A percentile compares a stretch with the other conserved stretches of the same genome.
These are phyloP conservation scores for Rhynchospora pubera DNA, from an alignment of 176 grass and related monocot genomes.

Conservation along the genomic window DNA sequence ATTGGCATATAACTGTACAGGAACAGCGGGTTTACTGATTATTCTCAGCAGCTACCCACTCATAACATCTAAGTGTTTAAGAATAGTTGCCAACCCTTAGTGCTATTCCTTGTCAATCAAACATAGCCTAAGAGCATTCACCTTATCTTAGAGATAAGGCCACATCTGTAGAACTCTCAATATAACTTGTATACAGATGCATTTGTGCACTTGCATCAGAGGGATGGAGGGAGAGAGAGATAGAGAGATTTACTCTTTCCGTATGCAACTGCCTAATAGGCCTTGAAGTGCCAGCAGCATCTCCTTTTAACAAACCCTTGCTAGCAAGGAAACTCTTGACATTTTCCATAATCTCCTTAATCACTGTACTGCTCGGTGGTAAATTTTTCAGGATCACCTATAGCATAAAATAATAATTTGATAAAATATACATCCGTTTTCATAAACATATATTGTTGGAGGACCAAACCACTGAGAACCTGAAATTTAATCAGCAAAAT, in stretches of 20 bases:
- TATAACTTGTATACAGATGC: neutral
- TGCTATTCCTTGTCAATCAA: too few species aligned
- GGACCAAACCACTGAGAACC: neutral
- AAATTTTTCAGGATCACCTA: conserved; percentile 83
- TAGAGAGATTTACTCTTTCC: conserved; percentile 40
- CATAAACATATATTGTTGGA: neutral
- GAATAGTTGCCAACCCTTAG: too few species aligned
- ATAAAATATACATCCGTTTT: neutral
- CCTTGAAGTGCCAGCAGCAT: conserved; percentile 30
- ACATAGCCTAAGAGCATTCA: neutral
- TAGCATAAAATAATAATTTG: neutral
- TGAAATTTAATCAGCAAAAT: neutral
- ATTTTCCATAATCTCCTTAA: conserved; percentile 70
- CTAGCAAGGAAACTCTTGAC: conserved; percentile 66
- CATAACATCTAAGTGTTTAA: too few species aligned
- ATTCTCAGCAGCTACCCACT: too few species aligned
- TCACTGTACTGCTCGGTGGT: conserved; percentile 60
- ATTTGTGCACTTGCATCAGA: too few species aligned
- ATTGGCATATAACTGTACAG: neutral
- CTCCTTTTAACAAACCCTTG: conserved; percentile 74
- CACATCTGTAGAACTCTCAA: neutral
- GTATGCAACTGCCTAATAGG: conserved; percentile 55
- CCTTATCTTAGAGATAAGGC: neutral
- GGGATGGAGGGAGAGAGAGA: neutral
- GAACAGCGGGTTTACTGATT: too few species aligned